Evolutionary conservation across 176 grass and related monocot genomes (phyloP).

Genomic region (Oryza punctata): DNA sequence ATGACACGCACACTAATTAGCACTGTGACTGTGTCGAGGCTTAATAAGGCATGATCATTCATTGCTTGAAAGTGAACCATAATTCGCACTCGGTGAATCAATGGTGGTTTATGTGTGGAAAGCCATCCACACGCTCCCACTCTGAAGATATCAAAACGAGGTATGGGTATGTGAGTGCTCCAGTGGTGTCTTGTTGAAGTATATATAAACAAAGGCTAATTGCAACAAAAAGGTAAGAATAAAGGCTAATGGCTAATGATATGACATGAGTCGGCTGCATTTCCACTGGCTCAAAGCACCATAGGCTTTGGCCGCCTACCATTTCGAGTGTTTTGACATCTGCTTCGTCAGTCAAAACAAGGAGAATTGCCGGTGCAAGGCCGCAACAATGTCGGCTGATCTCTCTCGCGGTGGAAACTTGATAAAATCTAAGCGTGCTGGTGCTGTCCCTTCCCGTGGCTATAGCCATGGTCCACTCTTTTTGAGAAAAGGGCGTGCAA

Average conservation of each 20-base stretch:
- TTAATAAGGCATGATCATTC: not conserved
- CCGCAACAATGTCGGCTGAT: not conserved
- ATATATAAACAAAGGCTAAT: not conserved
- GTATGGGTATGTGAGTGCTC: not conserved
- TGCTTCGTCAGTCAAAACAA: slow-evolving; percentile 16
- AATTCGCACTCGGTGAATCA: not conserved
- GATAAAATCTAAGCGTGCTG: slow-evolving; percentile 20
- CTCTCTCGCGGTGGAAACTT: not conserved
- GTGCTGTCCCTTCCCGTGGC: not conserved
- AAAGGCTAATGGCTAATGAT: not conserved
- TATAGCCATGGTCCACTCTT: not conserved
- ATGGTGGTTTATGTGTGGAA: slow-evolving; percentile 1
- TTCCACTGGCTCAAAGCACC: not conserved
- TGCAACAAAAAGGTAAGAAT: not conserved
- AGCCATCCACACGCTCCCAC: not conserved
- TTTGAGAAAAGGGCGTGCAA: not conserved
- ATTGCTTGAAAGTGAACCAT: not conserved
- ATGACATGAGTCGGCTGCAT: not conserved
- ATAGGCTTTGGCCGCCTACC: slow-evolving; percentile 28
- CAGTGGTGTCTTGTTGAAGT: not conserved
- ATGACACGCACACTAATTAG: not conserved
- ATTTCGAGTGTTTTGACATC: not conserved
- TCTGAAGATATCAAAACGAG: not conserved
- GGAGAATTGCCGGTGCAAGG: not conserved
- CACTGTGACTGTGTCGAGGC: not conserved